Base-by-base conservation (phyloP, 441 rosid genomes). In the Pelargonium citronellum region DNA sequence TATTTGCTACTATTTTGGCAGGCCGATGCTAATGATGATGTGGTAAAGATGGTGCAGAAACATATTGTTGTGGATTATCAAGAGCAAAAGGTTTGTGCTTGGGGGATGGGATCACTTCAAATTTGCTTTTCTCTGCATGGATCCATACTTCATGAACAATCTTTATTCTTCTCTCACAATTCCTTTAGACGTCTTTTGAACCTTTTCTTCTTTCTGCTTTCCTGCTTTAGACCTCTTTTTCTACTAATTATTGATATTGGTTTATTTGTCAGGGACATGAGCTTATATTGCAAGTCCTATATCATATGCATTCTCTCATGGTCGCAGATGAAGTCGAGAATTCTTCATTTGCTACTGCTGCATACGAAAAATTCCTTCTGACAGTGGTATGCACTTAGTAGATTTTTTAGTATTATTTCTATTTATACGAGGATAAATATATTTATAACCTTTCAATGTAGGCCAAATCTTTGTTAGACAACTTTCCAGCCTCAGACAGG, bases 401-500 rank as follows among this genome's bases (percentile, higher is more conserved):
- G 47, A 27, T 71, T 11, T 46, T 19, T 27, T 57, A 69, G 53
- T 67, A 66, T 64, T 73, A 64, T 74, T 75, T 66, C 30, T 3
- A 17, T 67, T 66, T 68, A 58, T 69, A 62, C 71, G 74, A 46
- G 81, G 72, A 66, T 77, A 73, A 67, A 68, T 80, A 82, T 80
- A 80, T 75, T 75, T 67, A 62, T 65, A 67, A 44, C 67, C 75
- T 69, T 72, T 71, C 16, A 17, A 57, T 87, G 85, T 78, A 96
- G 99, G 95, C 93, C 62, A 86, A 85, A 75, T 91, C 96, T 78
- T 83, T 96, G 81, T 83, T 96, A 73, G 94, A 87, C 71, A 76
- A 85, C 74, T 87, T 93, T 83, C 99, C 98, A 60, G 90, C 99
- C 78, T 87, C 93, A 55, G 98, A 96, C 84, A 96, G 90, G 85